Evolutionary conservation across 2,329 filamentous ascomycete genomes (phyloP), one percentile per base, ranked within the genome.

Genomic region (Sphaerulina vaccinii): DNA sequence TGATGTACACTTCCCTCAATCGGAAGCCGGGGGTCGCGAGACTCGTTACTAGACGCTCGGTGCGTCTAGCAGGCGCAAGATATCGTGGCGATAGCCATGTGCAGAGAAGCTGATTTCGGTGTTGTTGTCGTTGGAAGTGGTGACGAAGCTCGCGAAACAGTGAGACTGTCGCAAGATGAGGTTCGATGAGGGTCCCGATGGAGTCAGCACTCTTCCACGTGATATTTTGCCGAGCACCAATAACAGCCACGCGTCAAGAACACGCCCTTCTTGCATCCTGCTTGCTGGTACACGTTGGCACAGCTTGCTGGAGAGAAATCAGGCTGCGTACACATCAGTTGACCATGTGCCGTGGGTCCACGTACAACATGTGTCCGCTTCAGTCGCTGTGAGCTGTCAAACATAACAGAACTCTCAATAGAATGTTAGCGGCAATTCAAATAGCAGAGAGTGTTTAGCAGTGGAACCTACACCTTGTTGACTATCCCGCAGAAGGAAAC

Each of bases 1-100:
- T 58, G 50, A 55, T 57, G 55, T 54, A 21, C 54, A 63, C 65
- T 64, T 56, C 62, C 65, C 65, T 68, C 65, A 50, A 51, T 64
- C 65, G 65, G 62, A 62, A 65, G 65, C 64, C 65, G 65, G 60
- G 57, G 43, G 62, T 64, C 61, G 60, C 59, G 52, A 55, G 58
- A 60, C 57, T 54, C 38, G 42, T 38, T 42, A 59, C 63, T 65
- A 67, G 63, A 66, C 62, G 63, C 64, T 27, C 39, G 38, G 57
- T 55, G 65, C 64, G 65, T 59, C 65, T 66, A 68, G 65, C 56
- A 66, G 59, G 60, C 64, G 59, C 53, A 50, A 52, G 42, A 54
- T 29, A 27, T 50, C 37, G 42, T 59, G 19, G 45, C 46, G 33
- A 29, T 52, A 45, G 55, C 40, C 60, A 56, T 62, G 35, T 32